These are phyloP conservation scores for Lathyrus sativus DNA, from an alignment of 306 rosid genomes.

Conservation along the genomic window DNA sequence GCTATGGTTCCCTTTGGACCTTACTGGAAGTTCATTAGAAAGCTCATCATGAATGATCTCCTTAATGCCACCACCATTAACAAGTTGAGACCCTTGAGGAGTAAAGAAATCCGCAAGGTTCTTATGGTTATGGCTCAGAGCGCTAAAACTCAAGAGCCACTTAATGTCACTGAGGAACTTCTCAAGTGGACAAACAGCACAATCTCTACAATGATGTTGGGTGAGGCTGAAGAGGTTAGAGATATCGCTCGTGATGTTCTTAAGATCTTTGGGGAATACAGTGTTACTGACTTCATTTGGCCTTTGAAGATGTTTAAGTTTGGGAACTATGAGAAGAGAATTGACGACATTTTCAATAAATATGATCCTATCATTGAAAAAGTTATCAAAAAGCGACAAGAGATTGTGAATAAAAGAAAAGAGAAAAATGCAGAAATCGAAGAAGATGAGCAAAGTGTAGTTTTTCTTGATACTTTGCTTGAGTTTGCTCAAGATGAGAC, in stretches of 20 bases:
- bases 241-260: conserved; percentile 42
- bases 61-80: conserved; percentile 39
- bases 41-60: conserved; percentile 44
- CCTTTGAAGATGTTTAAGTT: conserved; percentile 37
- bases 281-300: conserved; percentile 46
- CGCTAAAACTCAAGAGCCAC: conserved; percentile 23
- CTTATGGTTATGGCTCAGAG: conserved; percentile 36
- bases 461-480: conserved; percentile 46
- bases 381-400: conserved; percentile 43
- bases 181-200: conserved; percentile 43
- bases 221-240: conserved; percentile 44
- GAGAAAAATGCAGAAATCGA: conserved; percentile 15
- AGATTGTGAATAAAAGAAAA: conserved; percentile 32
- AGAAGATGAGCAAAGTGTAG: conserved; percentile 30
- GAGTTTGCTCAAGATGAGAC: conserved; percentile 42
- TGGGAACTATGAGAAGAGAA: conserved; percentile 46
- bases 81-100: conserved; percentile 36
- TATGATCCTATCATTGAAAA: conserved; percentile 49
- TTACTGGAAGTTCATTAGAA: conserved; percentile 51
- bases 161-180: conserved; percentile 47
- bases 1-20: conserved; percentile 55
- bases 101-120: conserved; percentile 34
- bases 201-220: conserved; percentile 49
- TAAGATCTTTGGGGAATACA: conserved; percentile 47
- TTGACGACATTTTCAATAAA: conserved; percentile 29